Conservation (phyloP, 2,329 filamentous ascomycete genomes). For the Exophiala alcalophila region DNA sequence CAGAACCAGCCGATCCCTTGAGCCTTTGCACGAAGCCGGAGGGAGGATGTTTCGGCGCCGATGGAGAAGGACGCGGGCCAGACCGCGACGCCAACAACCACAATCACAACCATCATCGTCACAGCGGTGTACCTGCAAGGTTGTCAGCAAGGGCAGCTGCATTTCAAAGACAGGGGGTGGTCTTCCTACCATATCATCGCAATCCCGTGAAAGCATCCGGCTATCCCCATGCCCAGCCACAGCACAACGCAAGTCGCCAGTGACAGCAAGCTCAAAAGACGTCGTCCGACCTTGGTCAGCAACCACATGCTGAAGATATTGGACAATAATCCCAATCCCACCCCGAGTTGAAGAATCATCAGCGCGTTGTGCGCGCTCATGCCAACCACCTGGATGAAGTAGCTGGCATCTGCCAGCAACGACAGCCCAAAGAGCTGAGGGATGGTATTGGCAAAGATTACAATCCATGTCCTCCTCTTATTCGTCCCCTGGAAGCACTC, state of each 20-base stretch:
- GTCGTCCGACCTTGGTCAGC: conserved; percentile 41
- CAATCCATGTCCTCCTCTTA: conserved; percentile 34
- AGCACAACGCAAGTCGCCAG: conserved; percentile 37
- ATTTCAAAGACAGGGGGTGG: neutral
- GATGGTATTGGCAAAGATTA: conserved; percentile 42
- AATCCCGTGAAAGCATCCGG: conserved; percentile 43
- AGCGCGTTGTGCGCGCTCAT: conserved; percentile 35
- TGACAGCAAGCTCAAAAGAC: conserved; percentile 40
- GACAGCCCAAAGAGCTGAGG: conserved; percentile 48
- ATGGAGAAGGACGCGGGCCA: conserved; percentile 41
- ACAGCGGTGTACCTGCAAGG: conserved; percentile 40
- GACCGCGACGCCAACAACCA: conserved; percentile 37
- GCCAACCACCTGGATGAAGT: conserved; percentile 40
- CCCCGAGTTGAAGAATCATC: conserved; percentile 47
- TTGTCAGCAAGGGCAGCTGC: neutral
- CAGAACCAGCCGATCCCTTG: conserved; percentile 44
- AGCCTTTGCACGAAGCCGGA: conserved; percentile 40
- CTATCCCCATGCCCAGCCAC: conserved; percentile 50
- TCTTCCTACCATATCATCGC: conserved; percentile 41
- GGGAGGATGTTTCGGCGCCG: conserved; percentile 37
- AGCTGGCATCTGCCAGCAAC: conserved; percentile 45
- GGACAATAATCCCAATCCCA: conserved; percentile 46
- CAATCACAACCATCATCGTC: conserved; percentile 46
- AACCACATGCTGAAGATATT: conserved; percentile 48
- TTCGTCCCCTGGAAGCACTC: conserved; percentile 33